Evolutionary conservation across 2,329 filamentous ascomycete genomes (phyloP).

Genomic region (Arthrobotrys sphaeroides): DNA sequence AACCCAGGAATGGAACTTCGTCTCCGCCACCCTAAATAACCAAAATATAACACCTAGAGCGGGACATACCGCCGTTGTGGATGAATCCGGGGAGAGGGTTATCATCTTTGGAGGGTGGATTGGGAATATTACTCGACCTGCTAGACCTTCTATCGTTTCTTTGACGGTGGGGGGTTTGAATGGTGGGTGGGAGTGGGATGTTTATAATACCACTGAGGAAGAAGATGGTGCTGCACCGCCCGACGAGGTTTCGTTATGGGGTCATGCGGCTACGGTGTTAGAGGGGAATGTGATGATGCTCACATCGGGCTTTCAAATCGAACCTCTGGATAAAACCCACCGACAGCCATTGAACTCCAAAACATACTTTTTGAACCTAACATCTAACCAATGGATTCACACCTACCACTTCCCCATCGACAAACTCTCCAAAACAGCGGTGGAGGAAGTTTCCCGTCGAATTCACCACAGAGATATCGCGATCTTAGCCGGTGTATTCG

Average conservation of each 20-base stretch:
- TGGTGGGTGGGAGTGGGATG: conserved; percentile 76
- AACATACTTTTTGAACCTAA: conserved; percentile 67
- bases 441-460: conserved; percentile 18
- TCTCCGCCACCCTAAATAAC: conserved; percentile 41
- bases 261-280: conserved; percentile 71
- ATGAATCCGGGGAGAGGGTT: conserved; percentile 78
- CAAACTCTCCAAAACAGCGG: conserved; percentile 4
- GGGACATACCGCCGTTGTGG: conserved; percentile 85
- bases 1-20: conserved; percentile 54
- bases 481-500: conserved; percentile 52
- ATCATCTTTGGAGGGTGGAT: conserved; percentile 92
- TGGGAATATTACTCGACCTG: conserved; percentile 77
- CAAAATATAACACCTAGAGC: conserved; percentile 77
- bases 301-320: conserved; percentile 70
- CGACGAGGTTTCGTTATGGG: conserved; percentile 66
- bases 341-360: conserved; percentile 59
- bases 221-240: conserved; percentile 61
- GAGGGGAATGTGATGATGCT: conserved; percentile 76
- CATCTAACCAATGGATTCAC: conserved; percentile 66
- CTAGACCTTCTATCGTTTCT: conserved; percentile 81
- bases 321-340: conserved; percentile 59
- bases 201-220: conserved; percentile 65
- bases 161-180: conserved; percentile 79
- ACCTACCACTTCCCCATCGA: conserved; percentile 46
- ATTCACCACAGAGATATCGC: conserved; percentile 38